Percentiles rank a stretch among this genome's conserved stretches.
These are phyloP conservation scores for Hortaea sp. DNA, from an alignment of 2,329 filamentous ascomycete species.

Conservation along the genomic window DNA sequence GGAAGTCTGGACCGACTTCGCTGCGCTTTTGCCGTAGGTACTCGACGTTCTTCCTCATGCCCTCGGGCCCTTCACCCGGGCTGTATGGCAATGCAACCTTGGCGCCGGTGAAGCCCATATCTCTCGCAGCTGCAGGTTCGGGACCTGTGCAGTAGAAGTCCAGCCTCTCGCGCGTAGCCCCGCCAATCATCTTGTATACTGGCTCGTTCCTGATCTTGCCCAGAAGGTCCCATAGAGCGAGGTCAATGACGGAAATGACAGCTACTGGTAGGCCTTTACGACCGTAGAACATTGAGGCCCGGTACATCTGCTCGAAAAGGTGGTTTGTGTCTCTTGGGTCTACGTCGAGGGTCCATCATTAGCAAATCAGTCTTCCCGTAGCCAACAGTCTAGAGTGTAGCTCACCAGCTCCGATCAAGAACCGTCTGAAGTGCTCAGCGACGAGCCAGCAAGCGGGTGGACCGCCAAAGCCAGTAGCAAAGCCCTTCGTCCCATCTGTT, in stretches of 20 bases:
- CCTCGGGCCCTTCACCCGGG: slow-evolving; percentile 73
- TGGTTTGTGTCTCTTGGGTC: slow-evolving; percentile 87
- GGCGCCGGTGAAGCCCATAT: slow-evolving; percentile 80
- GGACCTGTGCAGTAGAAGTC: slow-evolving; percentile 94
- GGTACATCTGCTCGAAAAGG: slow-evolving; percentile 94
- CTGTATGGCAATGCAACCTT: slow-evolving; percentile 88
- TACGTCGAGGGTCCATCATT: slow-evolving; percentile 18
- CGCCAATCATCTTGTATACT: slow-evolving; percentile 89
- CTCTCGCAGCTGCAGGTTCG: slow-evolving; percentile 66
- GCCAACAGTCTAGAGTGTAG: background rate
- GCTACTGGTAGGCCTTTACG: slow-evolving; percentile 84
- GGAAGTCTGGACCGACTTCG: slow-evolving; percentile 78
- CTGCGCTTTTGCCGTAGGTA: slow-evolving; percentile 79
- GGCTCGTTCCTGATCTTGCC: slow-evolving; percentile 88
- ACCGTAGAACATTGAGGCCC: slow-evolving; percentile 91
- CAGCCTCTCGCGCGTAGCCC: slow-evolving; percentile 71
- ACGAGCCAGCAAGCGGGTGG: slow-evolving; percentile 91
- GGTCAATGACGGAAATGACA: slow-evolving; percentile 87
- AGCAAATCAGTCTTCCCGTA: background rate
- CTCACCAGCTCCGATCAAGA: slow-evolving; percentile 66
- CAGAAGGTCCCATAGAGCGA: slow-evolving; percentile 84
- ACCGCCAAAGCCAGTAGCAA: slow-evolving; percentile 88
- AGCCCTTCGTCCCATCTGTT: slow-evolving; percentile 76
- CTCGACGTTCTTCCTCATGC: slow-evolving; percentile 79
- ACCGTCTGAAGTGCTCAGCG: slow-evolving; percentile 85